These are phyloP conservation scores for Aureobasidium sp. DNA, from an alignment of 2,329 filamentous ascomycete genomes.

Conservation along the genomic window DNA sequence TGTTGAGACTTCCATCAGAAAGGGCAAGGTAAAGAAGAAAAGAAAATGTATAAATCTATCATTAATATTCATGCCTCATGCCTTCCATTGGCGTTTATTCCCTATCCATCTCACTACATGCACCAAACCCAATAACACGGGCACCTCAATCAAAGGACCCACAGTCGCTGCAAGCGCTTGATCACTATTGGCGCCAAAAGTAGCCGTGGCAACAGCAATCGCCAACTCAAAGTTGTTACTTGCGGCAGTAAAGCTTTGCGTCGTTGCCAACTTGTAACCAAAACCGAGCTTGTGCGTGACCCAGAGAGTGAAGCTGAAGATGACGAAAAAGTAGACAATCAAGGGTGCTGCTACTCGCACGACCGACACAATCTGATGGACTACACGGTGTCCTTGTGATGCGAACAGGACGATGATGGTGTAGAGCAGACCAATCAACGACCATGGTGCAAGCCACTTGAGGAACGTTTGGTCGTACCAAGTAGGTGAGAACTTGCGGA, in stretches of 20 bases:
- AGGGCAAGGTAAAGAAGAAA: neutral
- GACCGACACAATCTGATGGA: slow-evolving; percentile 76
- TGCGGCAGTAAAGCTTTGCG: slow-evolving; percentile 80
- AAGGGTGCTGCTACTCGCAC: slow-evolving; percentile 72
- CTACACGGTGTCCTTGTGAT: slow-evolving; percentile 66
- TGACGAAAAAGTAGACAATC: slow-evolving; percentile 67
- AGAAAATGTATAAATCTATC: neutral
- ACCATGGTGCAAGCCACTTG: slow-evolving; percentile 61
- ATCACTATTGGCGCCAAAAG: slow-evolving; percentile 67
- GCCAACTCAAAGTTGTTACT: slow-evolving; percentile 93
- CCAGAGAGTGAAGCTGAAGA: slow-evolving; percentile 63
- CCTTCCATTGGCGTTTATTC: slow-evolving; percentile 46
- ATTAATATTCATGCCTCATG: neutral
- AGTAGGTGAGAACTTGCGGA: slow-evolving; percentile 47
- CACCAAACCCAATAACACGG: slow-evolving; percentile 67
- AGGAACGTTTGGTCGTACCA: slow-evolving; percentile 65
- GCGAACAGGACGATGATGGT: slow-evolving; percentile 83
- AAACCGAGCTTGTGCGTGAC: slow-evolving; percentile 60
- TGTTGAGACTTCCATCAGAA: neutral
- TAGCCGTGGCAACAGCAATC: slow-evolving; percentile 78
- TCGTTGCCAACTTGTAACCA: slow-evolving; percentile 59
- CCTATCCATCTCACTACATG: slow-evolving; percentile 59
- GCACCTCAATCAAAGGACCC: slow-evolving; percentile 78
- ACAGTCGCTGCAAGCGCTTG: slow-evolving; percentile 77
- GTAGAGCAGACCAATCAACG: slow-evolving; percentile 74